Evolutionary conservation across 2,329 filamentous ascomycete genomes (phyloP), one percentile per base, ranked within the genome.

Genomic region (Neonectria coccinea): DNA sequence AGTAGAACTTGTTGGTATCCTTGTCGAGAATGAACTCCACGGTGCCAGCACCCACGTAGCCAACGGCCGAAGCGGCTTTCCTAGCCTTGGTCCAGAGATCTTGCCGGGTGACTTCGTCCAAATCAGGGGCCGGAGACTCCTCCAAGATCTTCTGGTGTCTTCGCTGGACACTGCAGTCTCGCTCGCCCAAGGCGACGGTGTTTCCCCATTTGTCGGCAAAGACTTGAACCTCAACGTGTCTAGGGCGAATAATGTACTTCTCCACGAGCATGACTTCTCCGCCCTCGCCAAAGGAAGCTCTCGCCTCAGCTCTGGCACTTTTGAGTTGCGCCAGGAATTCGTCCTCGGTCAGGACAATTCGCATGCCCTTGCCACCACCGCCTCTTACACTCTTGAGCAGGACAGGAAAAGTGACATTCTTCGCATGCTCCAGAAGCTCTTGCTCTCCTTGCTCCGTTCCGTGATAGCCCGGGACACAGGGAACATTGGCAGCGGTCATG

Each of bases 401-500:
- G 7, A 94, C 90, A 12, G 89, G 89, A 70, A 90, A 92, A 29
- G 83, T 83, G 69, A 91, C 83, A 68, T 92, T 88, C 71, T 87
- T 87, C 8, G 96, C 95, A 76, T 95, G 89, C 10, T 83, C 81
- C 59, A 93, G 76, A 27, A 91, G 78, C 69, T 87, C 79, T 59
- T 81, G 78, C 51, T 86, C 84, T 53, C 91, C 88, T 81, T 99
- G 96, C 56, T 97, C 92, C 1, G 85, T 74, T 18, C 96, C 96
- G 77, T 98, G 96, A 75, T 99, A 99, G 1, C 96, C 96, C 0
- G 96, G 96, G 53, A 99, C 96, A 74, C 96, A 98, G 5, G 94
- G 94, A 4, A 99, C 96, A 9, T 94, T 93, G n/a, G 96, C 95
- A 5, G 89, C 89, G 36, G 88, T 93, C 96, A 99, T 98, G 76